A percentile compares a stretch with the other conserved stretches of the same genome.
phyloP scores from a whole-genome alignment of 257 asterid species.

The Lithospermum erythrorhizon region DNA sequence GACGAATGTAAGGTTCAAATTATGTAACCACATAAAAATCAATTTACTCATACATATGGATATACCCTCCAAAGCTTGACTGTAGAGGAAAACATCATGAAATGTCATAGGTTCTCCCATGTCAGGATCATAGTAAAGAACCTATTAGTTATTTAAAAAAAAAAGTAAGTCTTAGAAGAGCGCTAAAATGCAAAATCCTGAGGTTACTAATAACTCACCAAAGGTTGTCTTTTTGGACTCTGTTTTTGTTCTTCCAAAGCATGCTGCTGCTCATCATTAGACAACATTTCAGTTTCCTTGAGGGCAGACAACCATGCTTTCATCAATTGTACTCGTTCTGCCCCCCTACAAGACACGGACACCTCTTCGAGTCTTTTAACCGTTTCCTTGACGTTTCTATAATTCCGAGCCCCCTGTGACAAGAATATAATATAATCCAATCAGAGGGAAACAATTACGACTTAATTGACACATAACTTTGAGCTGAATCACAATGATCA shows the following conservation, averaged over 20 bases:
- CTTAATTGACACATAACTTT: too few species aligned
- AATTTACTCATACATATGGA: constrained; percentile 76
- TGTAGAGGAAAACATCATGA: constrained; percentile 74
- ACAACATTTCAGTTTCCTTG: constrained; percentile 41
- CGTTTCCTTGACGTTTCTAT: constrained; percentile 83
- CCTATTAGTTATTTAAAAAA: constrained; percentile 37
- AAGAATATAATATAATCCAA: constrained; percentile 5
- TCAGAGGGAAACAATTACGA: constrained; percentile 3
- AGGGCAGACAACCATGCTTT: constrained; percentile 77
- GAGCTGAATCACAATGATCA: too few species aligned
- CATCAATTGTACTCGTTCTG: constrained; percentile 74
- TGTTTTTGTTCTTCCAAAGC: constrained; percentile 56
- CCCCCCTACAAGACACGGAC: constrained; percentile 86
- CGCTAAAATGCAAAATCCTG: neutral
- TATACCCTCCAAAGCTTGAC: constrained; percentile 98
- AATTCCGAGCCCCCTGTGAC: constrained; percentile 51
- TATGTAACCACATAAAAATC: neutral
- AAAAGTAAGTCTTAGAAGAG: constrained; percentile 3
- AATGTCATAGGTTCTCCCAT: constrained; percentile 72
- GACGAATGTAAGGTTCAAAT: too few species aligned
- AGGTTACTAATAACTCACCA: constrained; percentile 32
- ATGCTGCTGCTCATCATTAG: constrained; percentile 32
- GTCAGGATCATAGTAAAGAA: constrained; percentile 69
- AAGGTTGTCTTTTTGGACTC: constrained; percentile 60
- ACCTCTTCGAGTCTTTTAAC: constrained; percentile 93